Base-by-base conservation (phyloP, 805 yeast genomes). In the Candida palmyrensis region DNA sequence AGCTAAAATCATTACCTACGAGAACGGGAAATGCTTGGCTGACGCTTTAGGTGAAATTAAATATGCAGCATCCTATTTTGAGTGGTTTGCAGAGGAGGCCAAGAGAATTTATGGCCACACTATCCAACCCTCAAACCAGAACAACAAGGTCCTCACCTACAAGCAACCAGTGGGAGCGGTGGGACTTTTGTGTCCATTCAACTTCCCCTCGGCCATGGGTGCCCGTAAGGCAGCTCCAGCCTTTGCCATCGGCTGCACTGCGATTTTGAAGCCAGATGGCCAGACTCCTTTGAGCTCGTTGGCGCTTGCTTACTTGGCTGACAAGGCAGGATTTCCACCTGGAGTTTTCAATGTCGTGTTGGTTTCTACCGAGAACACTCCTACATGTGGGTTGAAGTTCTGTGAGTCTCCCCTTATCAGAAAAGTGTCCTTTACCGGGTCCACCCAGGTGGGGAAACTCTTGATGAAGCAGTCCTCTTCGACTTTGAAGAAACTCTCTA, bases 381-480 rank as follows among this genome's bases (percentile, higher is more conserved):
- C 79, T 19, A 68, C 59, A 33, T 56, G 70, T 41, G 82, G 82
- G 10, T 53, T 69, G 36, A 68, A 59, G 43, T 53, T 77, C 37
- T 74, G 81, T 47, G 74, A 71, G 49, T 69, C 75, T 32, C 71
- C 71, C 4, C 43, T 51, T n/a, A 67, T 83, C 39, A 70, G 71
- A 48, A 82, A 82, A 52, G 68, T 82, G 31, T 78, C 88, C 3
- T 82, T 82, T 60, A 83, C 92, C 8, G 92, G 92, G 7, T 80
- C 88, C 19, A 82, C 92, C 3, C 68, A 68, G 6, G 81, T 82
- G 6, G 92, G 92, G 22, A 79, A 76, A 53, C 49, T 78, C 19
- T 66, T 82, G 35, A 76, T 79, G 79, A 51, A 57, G 31, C 86
- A 79, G 51, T 68, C 81, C 5, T 50, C 77, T 4, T 64, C 75